Evolutionary conservation across 2,329 filamentous ascomycete species (phyloP).

Genomic region (Cladosporium sp.): DNA sequence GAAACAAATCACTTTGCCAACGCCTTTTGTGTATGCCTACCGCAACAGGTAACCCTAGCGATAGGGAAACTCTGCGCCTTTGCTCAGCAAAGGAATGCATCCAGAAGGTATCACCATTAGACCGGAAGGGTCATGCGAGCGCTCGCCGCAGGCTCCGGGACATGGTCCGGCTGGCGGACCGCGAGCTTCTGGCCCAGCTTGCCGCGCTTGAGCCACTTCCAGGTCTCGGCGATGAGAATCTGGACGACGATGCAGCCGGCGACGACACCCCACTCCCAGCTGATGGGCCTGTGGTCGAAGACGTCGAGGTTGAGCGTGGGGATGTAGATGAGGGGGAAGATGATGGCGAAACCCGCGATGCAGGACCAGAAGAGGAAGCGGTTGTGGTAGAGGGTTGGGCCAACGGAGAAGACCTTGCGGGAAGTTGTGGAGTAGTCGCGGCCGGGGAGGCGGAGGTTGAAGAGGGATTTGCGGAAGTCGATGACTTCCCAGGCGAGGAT

Average conservation of each 20-base stretch:
- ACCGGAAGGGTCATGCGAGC: neutral
- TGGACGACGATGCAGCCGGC: conserved; percentile 55
- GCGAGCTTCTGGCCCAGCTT: conserved; percentile 6
- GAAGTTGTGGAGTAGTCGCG: conserved; percentile 6
- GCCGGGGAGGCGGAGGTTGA: conserved; percentile 5
- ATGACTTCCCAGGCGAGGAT: conserved; percentile 40
- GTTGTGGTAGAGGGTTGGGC: conserved; percentile 8
- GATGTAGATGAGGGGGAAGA: conserved; percentile 50
- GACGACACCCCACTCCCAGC: conserved; percentile 62
- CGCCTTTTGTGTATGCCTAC: neutral
- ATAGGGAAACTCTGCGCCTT: neutral
- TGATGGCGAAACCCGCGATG: conserved; percentile 34
- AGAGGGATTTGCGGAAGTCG: conserved; percentile 19
- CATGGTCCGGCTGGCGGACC: neutral
- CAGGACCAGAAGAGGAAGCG: conserved; percentile 35
- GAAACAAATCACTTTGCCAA: neutral
- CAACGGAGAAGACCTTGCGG: conserved; percentile 14
- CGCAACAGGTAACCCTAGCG: neutral
- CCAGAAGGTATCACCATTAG: neutral
- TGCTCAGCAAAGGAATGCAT: neutral
- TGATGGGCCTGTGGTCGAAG: conserved; percentile 57
- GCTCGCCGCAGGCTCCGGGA: no score
- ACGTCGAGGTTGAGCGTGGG: conserved; percentile 57
- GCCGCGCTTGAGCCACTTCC: conserved; percentile 58
- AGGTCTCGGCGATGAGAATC: conserved; percentile 55